Conservation (phyloP, 208 protist species). For the Leishmania martiniquensis region DNA sequence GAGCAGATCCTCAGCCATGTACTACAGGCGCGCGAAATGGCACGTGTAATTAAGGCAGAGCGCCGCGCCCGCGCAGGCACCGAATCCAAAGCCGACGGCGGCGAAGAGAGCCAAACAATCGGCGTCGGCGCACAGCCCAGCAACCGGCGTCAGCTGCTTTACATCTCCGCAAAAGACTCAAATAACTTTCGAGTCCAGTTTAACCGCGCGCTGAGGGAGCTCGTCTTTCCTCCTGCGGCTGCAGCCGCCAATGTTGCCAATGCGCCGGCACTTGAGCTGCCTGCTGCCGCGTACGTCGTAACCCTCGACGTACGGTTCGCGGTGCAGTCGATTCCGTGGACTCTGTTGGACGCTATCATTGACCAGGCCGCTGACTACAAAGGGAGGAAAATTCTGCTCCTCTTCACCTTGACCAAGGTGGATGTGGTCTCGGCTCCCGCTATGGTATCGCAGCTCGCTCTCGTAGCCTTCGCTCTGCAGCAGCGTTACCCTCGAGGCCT, state of each 20-base stretch:
- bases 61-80: slow-evolving; percentile 23
- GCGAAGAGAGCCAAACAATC: slow-evolving; percentile 11
- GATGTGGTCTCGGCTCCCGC: slow-evolving; percentile 79
- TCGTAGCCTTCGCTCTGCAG: slow-evolving; percentile 60
- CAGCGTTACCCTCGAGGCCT: slow-evolving; percentile 59
- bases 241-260: background rate
- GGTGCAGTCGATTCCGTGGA: slow-evolving; percentile 83
- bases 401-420: slow-evolving; percentile 84
- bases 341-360: slow-evolving; percentile 81
- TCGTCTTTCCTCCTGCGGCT: slow-evolving; percentile 57
- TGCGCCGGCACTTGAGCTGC: slow-evolving; percentile 51
- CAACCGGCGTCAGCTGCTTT: slow-evolving; percentile 61
- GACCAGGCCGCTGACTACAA: slow-evolving; percentile 52
- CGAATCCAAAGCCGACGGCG: slow-evolving; percentile 16
- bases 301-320: slow-evolving; percentile 85
- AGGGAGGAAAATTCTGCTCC: slow-evolving; percentile 62
- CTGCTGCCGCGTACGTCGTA: slow-evolving; percentile 74
- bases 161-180: slow-evolving; percentile 58
- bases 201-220: slow-evolving; percentile 57
- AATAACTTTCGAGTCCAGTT: slow-evolving; percentile 84
- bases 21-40: slow-evolving; percentile 73
- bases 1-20: slow-evolving; percentile 79
- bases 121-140: slow-evolving; percentile 24
- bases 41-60: slow-evolving; percentile 55
- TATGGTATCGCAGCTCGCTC: slow-evolving; percentile 77